Conservation (phyloP, 129 eudicot genomes). For the Ambrosia artemisiifolia region DNA sequence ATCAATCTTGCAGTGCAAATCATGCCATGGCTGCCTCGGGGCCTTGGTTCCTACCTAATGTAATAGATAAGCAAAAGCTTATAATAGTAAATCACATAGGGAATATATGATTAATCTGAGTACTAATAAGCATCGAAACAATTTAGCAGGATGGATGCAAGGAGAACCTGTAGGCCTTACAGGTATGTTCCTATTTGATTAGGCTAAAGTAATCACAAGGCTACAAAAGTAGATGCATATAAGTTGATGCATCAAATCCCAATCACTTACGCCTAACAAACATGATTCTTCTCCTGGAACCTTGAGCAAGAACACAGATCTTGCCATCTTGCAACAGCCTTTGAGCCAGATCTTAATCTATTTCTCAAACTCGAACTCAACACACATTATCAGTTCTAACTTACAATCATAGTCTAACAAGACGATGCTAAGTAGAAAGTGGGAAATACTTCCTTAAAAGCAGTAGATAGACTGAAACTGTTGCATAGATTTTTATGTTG, state of each 20-base stretch:
- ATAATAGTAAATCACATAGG: background rate
- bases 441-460: background rate
- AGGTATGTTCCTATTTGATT: background rate
- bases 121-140: background rate
- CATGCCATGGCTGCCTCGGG: conserved; percentile 99
- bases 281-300: conserved; percentile 6
- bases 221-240: background rate
- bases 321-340: conserved; percentile 12
- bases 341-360: background rate
- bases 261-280: background rate
- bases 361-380: background rate
- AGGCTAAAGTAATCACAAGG: conserved; percentile 3
- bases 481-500: background rate
- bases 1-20: conserved; percentile 85
- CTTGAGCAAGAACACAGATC: background rate
- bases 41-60: conserved; percentile 76
- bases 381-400: background rate
- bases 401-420: background rate
- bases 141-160: background rate
- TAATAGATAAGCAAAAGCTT: conserved; percentile 1
- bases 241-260: background rate
- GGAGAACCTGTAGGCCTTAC: background rate
- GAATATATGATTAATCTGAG: background rate
- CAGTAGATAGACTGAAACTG: background rate
- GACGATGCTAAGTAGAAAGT: background rate